A percentile compares a stretch with the other conserved stretches of the same genome.
Conservation (phyloP, 2,329 filamentous ascomycete genomes). For the Curvularia verruculosa region DNA sequence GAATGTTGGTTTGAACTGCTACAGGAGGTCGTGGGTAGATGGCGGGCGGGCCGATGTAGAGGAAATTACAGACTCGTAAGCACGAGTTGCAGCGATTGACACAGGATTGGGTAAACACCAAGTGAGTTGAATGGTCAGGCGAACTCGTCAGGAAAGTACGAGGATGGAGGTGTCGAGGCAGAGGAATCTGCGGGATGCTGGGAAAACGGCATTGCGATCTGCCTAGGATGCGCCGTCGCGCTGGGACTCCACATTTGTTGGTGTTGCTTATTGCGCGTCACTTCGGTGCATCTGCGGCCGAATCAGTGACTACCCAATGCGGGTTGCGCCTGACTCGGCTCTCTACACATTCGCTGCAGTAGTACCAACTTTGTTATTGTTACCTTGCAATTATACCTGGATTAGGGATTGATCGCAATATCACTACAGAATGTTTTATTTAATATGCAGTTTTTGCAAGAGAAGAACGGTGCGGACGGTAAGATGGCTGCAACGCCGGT, state of each 20-base stretch:
- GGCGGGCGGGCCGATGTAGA: background rate
- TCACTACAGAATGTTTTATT: background rate
- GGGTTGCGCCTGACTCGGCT: conserved; percentile 7
- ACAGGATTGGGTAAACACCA: conserved; percentile 1
- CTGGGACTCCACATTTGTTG: conserved; percentile 16
- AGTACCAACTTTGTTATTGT: background rate
- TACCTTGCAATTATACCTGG: background rate
- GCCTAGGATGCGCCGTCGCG: conserved; percentile 8
- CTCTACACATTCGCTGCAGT: background rate
- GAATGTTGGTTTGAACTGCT: background rate
- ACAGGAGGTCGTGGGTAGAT: background rate
- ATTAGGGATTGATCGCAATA: background rate
- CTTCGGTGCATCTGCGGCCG: conserved; percentile 11
- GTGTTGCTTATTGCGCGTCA: conserved; percentile 14
- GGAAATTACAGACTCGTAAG: background rate
- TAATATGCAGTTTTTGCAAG: background rate
- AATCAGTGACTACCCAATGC: conserved; percentile 7
- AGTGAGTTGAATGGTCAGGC: background rate
- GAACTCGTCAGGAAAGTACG: background rate
- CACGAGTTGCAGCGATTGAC: conserved; percentile 8
- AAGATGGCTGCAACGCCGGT: background rate
- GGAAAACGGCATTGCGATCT: conserved; percentile 5
- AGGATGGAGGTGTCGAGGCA: background rate
- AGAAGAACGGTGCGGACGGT: background rate
- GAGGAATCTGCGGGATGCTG: background rate